Base-by-base conservation (phyloP, 176 grass and related monocot genomes). In the Lolium perenne region DNA sequence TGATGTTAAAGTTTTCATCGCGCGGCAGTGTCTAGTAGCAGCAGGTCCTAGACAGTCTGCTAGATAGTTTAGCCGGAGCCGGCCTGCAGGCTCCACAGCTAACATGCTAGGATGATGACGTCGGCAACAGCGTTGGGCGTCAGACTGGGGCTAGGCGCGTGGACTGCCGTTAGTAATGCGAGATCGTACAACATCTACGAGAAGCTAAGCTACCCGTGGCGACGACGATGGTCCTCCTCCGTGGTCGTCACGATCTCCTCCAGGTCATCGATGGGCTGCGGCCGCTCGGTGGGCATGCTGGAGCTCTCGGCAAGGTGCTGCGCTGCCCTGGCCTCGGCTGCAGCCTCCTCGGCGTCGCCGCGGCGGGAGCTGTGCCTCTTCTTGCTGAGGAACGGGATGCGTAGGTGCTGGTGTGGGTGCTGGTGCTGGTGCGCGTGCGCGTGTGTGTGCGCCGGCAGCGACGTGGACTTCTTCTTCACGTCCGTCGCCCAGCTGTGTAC, bases 401-500 rank as follows among this genome's bases (percentile, higher is more conserved):
- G 74, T 10, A 85, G 83, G 74, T 67, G 73, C 4, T 62, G 73
- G 69, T 83, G 69, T 40, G 56, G 83, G 13, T 69, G 71, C 13
- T 25, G 63, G 9, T 75, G 72, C 21, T 6, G 21, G 72, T 75
- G 72, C 47, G 23, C n/a, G 74, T 77, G 68, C 7, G 21, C 9
- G 72, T 75, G 22, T 10, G 56, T 48, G 9, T 78, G 74, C 9
- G 74, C 55, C 56, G 56, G 74, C 48, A 69, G 49, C 25, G 74
- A 76, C 14, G 74, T 45, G 18, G 25, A 26, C 59, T 83, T 87
- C 48, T 78, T 88, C 83, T 55, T 76, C 58, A 45, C 83, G 14
- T 41, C 74, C 50, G 80, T 60, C 71, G 83, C 91, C 93, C 91
- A 95, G 26, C 25, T 83, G 25, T 84, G 87, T 66, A 95, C 71